Base-by-base conservation (phyloP, 306 rosid genomes). In the Lithocarpus polystachyus region DNA sequence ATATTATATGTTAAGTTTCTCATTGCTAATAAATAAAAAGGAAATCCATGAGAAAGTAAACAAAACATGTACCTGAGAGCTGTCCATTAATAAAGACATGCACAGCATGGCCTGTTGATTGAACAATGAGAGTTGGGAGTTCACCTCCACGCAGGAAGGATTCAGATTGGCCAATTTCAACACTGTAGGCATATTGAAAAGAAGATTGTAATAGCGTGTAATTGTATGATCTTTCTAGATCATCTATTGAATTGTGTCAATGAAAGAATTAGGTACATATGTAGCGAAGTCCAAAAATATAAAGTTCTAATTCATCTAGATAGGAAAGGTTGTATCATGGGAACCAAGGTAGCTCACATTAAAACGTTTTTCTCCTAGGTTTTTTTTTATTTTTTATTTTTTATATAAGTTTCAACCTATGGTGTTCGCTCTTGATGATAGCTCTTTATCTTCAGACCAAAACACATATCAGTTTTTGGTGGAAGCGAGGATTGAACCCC, bases 61-160 rank as follows among this genome's bases (percentile, higher is more conserved):
- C 71, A 65, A 60, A 87, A 59, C 51, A 15, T 81, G 64, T 77
- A 95, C 99, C 99, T 75, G 94, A 84, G 81, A 95, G 96, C 84
- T 85, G 86, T 75, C 98, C 98, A 18, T 95, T 95, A 80, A 93
- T 82, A 76, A 95, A 95, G 80, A 92, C 82, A 79, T 95, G 99
- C 81, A 95, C 97, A 23, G 99, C 97, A 77, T 95, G 99, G 61
- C 99, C 98, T 1, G 89, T 86, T 80, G 99, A 95, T 87, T 91
- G 92, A 84, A 95, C 91, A 83, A 95, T 87, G 85, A 95, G 92
- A 68, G 90, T 84, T 55, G 97, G 98, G 65, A 86, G 93, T 86
- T 91, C 89, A 33, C 99, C 98, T 84, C 94, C 95, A 40, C 18
- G 98, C 76, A 95, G 77, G 86, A 91, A 95, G 72, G 95, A 89